Conservation (phyloP, 2,329 filamentous ascomycete species). For the Septoria petroselini region DNA sequence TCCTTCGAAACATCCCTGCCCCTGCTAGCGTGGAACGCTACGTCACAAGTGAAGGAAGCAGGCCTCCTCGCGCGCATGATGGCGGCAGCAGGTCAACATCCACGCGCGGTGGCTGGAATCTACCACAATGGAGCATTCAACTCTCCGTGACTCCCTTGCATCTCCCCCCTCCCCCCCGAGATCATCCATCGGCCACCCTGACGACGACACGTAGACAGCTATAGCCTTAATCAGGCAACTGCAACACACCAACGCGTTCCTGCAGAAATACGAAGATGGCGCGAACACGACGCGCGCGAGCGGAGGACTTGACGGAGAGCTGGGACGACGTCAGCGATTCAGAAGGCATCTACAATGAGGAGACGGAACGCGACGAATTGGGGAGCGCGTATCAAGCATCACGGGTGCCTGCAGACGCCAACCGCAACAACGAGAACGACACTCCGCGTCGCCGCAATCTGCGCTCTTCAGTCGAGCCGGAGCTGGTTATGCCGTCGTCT, state of each 20-base stretch:
- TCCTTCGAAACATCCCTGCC: background rate
- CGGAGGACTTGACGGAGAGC: constrained; percentile 34
- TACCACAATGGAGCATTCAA: constrained; percentile 2
- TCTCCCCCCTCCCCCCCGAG: too few relatives aligned
- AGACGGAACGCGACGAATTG: constrained; percentile 33
- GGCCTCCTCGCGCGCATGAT: constrained; percentile 4
- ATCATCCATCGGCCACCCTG: background rate
- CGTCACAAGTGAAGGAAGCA: constrained; percentile 12
- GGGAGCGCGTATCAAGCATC: constrained; percentile 26
- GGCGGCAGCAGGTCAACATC: constrained; percentile 9
- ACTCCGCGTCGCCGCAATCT: constrained; percentile 24
- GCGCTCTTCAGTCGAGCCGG: constrained; percentile 37
- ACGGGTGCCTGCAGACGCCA: background rate
- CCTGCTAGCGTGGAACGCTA: constrained; percentile 7
- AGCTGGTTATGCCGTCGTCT: constrained; percentile 46
- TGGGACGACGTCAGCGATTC: constrained; percentile 37
- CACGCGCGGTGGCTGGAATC: constrained; percentile 11
- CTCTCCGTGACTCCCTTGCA: background rate
- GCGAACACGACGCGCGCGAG: constrained; percentile 24
- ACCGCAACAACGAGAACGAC: constrained; percentile 9
- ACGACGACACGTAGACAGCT: background rate
- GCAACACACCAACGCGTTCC: background rate
- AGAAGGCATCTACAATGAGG: constrained; percentile 30
- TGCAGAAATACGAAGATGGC: constrained; percentile 19
- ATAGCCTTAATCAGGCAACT: background rate